These are phyloP conservation scores for Starmerella vaccinii DNA, from an alignment of 805 yeast genomes.

Conservation along the genomic window DNA sequence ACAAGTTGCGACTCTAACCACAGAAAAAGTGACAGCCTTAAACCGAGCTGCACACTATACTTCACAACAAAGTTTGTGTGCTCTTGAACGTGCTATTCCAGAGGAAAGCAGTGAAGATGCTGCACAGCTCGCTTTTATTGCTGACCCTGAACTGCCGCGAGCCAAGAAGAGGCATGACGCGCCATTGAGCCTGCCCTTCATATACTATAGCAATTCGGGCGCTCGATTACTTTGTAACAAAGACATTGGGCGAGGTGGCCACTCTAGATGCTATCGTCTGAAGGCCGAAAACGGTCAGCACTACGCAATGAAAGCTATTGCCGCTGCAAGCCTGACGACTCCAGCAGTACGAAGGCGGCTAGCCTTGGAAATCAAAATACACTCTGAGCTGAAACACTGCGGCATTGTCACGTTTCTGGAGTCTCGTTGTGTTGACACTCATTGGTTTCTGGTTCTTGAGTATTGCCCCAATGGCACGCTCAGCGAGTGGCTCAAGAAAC, in stretches of 20 bases:
- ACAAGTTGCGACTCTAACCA: background rate
- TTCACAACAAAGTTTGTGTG: background rate
- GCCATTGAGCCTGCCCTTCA: background rate
- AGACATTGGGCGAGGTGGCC: slow-evolving; percentile 20
- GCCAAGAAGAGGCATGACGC: background rate
- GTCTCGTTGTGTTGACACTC: slow-evolving; percentile 86
- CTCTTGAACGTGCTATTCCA: background rate
- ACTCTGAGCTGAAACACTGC: slow-evolving; percentile 73
- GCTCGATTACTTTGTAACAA: background rate
- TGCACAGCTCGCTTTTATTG: background rate
- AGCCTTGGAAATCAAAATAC: slow-evolving; percentile 67
- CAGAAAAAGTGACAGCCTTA: background rate
- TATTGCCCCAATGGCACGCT: slow-evolving; percentile 88
- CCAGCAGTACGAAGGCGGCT: background rate
- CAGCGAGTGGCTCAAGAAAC: slow-evolving; percentile 75
- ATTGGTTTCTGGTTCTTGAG: slow-evolving; percentile 82
- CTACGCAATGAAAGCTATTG: slow-evolving; percentile 17
- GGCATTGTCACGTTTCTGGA: slow-evolving; percentile 85
- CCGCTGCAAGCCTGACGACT: background rate
- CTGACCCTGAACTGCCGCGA: background rate
- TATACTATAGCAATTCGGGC: background rate
- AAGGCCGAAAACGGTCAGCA: slow-evolving; percentile 2
- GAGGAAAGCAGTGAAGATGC: background rate
- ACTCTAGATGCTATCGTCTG: slow-evolving; percentile 18
- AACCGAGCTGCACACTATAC: background rate